Evolutionary conservation across 169 alveolate genomes (phyloP).

Genomic region (Plasmodium cynomolgi): DNA sequence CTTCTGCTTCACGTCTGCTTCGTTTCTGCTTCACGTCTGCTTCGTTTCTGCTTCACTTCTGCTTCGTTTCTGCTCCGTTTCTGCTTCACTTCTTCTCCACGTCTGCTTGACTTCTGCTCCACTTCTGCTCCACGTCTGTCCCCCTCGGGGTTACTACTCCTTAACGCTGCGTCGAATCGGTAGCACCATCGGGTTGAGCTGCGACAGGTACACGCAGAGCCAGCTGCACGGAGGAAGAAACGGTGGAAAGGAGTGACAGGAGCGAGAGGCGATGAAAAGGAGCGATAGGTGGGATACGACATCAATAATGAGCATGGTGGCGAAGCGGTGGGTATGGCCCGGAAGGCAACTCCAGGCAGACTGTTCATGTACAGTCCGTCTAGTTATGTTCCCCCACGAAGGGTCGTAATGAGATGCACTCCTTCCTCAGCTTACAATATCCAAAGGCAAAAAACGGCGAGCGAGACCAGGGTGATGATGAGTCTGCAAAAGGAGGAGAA

Average conservation of each 20-base stretch:
- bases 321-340: not conserved
- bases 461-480: slow-evolving; percentile 53
- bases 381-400: no score
- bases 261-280: no score
- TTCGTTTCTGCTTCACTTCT: not conserved
- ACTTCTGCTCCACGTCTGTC: no score
- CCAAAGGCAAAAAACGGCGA: slow-evolving; percentile 72
- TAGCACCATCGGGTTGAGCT: slow-evolving; percentile 55
- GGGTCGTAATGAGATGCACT: not conserved
- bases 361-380: no score
- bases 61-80: not conserved
- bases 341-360: not conserved
- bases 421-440: slow-evolving; percentile 62
- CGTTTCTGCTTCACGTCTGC: not conserved
- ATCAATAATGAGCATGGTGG: not conserved
- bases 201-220: slow-evolving; percentile 71
- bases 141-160: not conserved
- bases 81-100: not conserved
- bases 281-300: not conserved
- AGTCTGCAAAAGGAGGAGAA: slow-evolving; percentile 4
- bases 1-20: not conserved
- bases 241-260: no score
- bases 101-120: not conserved
- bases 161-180: slow-evolving; percentile 41
- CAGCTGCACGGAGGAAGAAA: slow-evolving; percentile 18